Evolutionary conservation across 2,329 filamentous ascomycete genomes (phyloP).

Genomic region (Moelleriella libera): DNA sequence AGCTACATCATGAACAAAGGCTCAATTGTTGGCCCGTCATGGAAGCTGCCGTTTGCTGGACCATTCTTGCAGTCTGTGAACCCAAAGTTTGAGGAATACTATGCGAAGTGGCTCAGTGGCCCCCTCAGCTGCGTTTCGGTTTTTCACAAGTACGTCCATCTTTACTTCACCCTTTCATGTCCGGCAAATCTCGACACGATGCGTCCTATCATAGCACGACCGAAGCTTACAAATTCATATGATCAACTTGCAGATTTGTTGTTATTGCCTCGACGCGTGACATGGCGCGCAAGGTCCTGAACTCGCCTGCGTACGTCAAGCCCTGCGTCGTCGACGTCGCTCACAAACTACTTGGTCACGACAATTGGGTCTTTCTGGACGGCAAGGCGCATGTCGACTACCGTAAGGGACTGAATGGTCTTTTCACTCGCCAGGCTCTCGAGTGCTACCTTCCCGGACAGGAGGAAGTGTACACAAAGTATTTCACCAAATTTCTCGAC

Average conservation of each 20-base stretch:
- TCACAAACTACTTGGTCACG: slow-evolving; percentile 78
- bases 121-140: slow-evolving; percentile 93
- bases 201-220: not conserved
- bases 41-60: slow-evolving; percentile 81
- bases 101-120: slow-evolving; percentile 83
- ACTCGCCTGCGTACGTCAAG: slow-evolving; percentile 82
- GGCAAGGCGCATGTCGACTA: slow-evolving; percentile 92
- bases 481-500: slow-evolving; percentile 67
- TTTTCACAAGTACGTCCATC: slow-evolving; percentile 76
- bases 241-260: slow-evolving; percentile 54
- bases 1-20: slow-evolving; percentile 65
- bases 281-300: slow-evolving; percentile 93
- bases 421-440: slow-evolving; percentile 86
- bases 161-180: not conserved
- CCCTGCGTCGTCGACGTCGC: slow-evolving; percentile 93
- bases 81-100: slow-evolving; percentile 83
- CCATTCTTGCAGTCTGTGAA: slow-evolving; percentile 87
- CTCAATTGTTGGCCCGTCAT: slow-evolving; percentile 57
- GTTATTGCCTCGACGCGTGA: slow-evolving; percentile 92
- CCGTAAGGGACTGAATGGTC: slow-evolving; percentile 86
- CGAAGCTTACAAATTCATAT: not conserved
- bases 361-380: slow-evolving; percentile 96
- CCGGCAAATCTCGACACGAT: not conserved
- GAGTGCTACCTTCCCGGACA: slow-evolving; percentile 81
- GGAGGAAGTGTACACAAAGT: slow-evolving; percentile 79